Evolutionary conservation across 805 yeast genomes (phyloP), one percentile per base, ranked within the genome.

Genomic region (Candida alai): DNA sequence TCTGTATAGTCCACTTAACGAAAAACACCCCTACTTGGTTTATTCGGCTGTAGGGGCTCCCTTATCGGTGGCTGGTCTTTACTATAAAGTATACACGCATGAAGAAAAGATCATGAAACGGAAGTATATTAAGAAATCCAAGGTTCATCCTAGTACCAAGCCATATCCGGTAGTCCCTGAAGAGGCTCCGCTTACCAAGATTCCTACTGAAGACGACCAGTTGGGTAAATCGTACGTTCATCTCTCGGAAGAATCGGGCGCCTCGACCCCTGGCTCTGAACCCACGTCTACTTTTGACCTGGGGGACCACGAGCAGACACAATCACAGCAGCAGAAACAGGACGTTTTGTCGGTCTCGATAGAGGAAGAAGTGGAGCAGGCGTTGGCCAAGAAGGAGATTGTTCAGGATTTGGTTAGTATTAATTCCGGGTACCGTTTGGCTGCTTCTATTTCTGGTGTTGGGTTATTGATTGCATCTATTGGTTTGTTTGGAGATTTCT

Each of bases 11-110:
- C 76, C 84, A 14, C 44, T 56, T 4, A 51, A 62, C 23, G 78
- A 70, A 36, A 74, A 74, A 54, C 94, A 84, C 56, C 93, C 93
- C 14, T 84, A 83, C 52, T 68, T 84, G 49, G 49, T 84, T 10
- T 84, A 84, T 52, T 66, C 82, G 30, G 68, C 80, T n/a, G 32
- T 74, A 6, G 74, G 76, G n/a, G 68, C 69, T 20, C 75, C 78
- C 7, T 28, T 64, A 23, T 63, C 76, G 7, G 40, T 60, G n/a
- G 51, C 49, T 3, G 48, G 45, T 27, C 33, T 52, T 21, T 39
- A 36, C 31, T 45, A 42, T 25, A 43, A 40, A 16, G 42, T 48
- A 9, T 48, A 35, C 30, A 28, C 30, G 6, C 30, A 32, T 35
- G 60, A 54, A 21, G 32, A 36, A 30, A 44, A 43, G 17, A 32